These are phyloP conservation scores for Clonostachys byssicola DNA, from an alignment of 2,329 filamentous ascomycete species.

Conservation along the genomic window DNA sequence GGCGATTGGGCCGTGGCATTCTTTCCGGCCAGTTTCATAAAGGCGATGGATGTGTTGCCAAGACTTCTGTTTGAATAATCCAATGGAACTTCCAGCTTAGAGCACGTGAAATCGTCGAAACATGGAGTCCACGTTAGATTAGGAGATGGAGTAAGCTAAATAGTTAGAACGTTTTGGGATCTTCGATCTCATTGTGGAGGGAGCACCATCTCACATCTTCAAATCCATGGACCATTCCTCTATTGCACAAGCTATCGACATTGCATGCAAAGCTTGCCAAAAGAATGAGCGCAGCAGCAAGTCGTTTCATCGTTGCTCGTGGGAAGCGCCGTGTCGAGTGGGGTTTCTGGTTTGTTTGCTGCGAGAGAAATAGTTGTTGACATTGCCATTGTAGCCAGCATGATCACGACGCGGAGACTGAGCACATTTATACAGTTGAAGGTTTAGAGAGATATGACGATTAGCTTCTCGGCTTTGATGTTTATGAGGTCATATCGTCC, in stretches of 20 bases:
- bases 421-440: background rate
- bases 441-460: too few species aligned
- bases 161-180: slow-evolving; percentile 7
- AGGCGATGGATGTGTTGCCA: slow-evolving; percentile 19
- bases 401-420: background rate
- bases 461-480: too few species aligned
- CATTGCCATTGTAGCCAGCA: background rate
- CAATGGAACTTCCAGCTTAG: slow-evolving; percentile 19
- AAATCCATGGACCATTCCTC: slow-evolving; percentile 11
- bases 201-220: slow-evolving; percentile 6
- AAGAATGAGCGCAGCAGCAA: slow-evolving; percentile 7
- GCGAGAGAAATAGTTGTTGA: background rate
- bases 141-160: slow-evolving; percentile 19
- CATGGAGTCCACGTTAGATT: slow-evolving; percentile 22
- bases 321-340: background rate
- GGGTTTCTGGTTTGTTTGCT: background rate
- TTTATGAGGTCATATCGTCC: too few species aligned
- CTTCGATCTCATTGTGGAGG: slow-evolving; percentile 5
- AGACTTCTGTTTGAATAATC: slow-evolving; percentile 17
- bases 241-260: slow-evolving; percentile 6
- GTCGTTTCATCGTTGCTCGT: slow-evolving; percentile 4
- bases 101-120: slow-evolving; percentile 20
- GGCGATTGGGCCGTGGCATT: slow-evolving; percentile 18
- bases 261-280: slow-evolving; percentile 12
- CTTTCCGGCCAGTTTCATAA: slow-evolving; percentile 18